Evolutionary conservation across 345 rosid genomes (phyloP).

Genomic region (Hibiscus syriacus): DNA sequence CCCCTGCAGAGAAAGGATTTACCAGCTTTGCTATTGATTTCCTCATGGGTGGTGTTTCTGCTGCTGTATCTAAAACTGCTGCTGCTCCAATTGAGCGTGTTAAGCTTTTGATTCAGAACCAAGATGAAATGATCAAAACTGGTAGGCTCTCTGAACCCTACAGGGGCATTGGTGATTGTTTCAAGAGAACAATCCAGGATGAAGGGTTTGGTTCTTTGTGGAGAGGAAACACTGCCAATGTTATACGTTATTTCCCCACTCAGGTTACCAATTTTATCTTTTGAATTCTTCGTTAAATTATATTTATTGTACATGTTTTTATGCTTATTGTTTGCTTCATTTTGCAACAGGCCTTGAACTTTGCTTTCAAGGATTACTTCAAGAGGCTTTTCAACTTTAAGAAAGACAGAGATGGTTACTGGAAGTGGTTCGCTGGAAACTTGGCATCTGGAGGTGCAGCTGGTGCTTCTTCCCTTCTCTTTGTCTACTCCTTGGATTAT

Average conservation of each 20-base stretch:
- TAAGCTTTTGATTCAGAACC: conserved; percentile 83
- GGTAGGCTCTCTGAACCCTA: conserved; percentile 78
- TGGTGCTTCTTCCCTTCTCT: conserved; percentile 81
- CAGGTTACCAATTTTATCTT: conserved; percentile 33
- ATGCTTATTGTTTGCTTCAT: background rate
- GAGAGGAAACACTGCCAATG: conserved; percentile 92
- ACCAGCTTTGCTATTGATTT: conserved; percentile 60
- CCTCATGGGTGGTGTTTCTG: conserved; percentile 85
- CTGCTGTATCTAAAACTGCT: too few relatives aligned
- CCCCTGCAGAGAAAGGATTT: conserved; percentile 74
- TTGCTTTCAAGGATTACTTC: conserved; percentile 88
- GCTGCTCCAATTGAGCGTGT: conserved; percentile 91
- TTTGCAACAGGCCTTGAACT: conserved; percentile 67
- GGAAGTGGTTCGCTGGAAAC: conserved; percentile 95
- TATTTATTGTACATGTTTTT: background rate
- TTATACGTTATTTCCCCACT: conserved; percentile 85
- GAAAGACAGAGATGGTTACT: conserved; percentile 86
- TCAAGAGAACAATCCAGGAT: conserved; percentile 49
- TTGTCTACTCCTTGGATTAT: conserved; percentile 80
- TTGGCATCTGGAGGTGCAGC: conserved; percentile 89
- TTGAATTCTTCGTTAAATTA: background rate
- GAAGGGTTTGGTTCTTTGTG: conserved; percentile 65
- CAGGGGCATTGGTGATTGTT: conserved; percentile 79
- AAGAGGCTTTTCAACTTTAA: conserved; percentile 83
- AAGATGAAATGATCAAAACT: conserved; percentile 73